Base-by-base conservation (phyloP, 352 stramenopile genomes). In the Phytophthora macrochlamydospora region DNA sequence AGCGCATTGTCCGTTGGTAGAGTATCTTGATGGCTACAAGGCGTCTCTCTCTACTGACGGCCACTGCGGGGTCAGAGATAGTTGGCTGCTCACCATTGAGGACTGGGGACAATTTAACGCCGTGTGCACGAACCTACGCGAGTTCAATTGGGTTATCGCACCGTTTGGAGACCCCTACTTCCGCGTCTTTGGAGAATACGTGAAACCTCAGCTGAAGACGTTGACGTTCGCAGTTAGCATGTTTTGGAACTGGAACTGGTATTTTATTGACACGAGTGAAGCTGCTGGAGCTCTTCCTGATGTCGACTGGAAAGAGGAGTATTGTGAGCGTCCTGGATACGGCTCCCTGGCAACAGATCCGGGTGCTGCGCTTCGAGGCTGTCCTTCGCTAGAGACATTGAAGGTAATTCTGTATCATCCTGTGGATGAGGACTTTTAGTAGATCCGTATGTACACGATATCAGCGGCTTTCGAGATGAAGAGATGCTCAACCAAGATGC, bases 81-180 rank as follows among this genome's bases (percentile, higher is more conserved):
- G 45, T 29, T 79, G 68, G 67, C 28, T 65, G 1, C 24, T 76
- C 2, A 52, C 38, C 9, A 33, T 74, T 2, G 18, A 54, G 12
- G 30, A 69, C 24, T 82, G 74, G 74, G 53, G 75, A 28, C 50
- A 7, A 18, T 65, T 79, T 28, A 76, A 76, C 24, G 38, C 52
- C 6, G 50, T 37, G 4, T 81, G 70, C 32, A 69, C 38, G 7
- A 59, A 72, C 5, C 38, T 76, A 44, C 68, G 51, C 0, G 53
- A 75, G 61, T 81, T 79, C 49, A 52, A 78, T 40, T 81, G 69
- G 62, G 59, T 78, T 3, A 55, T 73, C 11, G 67, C 57, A 29
- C 69, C 70, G 1, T 81, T 75, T 61, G 62, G 59, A 3, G 69
- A 75, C 31, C 60, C 65, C 6, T 80, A 73, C 52, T 81, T 83